phyloP scores from a whole-genome alignment of 148 eudicot genomes.

The Hydrangea macrophylla region DNA sequence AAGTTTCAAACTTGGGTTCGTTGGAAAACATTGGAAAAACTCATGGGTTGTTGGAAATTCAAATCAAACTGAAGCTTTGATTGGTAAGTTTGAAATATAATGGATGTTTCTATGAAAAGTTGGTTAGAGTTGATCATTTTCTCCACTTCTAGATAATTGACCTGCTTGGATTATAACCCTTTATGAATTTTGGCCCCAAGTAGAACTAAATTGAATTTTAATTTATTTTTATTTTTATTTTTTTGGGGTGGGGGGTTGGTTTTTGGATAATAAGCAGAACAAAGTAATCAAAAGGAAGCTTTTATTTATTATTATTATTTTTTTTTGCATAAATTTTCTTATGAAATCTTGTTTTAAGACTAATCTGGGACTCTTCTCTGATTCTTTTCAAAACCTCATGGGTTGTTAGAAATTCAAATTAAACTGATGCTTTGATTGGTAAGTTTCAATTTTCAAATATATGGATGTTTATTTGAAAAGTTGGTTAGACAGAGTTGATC shows the following conservation, averaged over 20 bases:
- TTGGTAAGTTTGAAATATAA: conserved; percentile 17
- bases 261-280: not conserved
- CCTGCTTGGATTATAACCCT: not conserved
- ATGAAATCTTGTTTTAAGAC: too few relatives aligned
- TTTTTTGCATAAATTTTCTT: too few relatives aligned
- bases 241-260: not conserved
- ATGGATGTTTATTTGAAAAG: too few relatives aligned
- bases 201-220: not conserved
- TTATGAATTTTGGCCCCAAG: not conserved
- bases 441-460: too few relatives aligned
- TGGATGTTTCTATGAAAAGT: not conserved
- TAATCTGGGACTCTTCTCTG: too few relatives aligned
- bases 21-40: not conserved
- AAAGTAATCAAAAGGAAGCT: not conserved
- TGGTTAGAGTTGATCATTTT: not conserved
- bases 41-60: conserved; percentile 17
- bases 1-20: conserved; percentile 11
- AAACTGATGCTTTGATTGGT: too few relatives aligned
- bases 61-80: conserved; percentile 22
- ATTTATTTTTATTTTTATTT: not conserved
- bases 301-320: not conserved
- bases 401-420: too few relatives aligned
- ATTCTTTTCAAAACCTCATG: too few relatives aligned
- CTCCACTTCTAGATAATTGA: not conserved
- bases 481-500: too few relatives aligned